These are phyloP conservation scores for Scalesia atractyloides DNA, from an alignment of 129 eudicot genomes.

Conservation along the genomic window DNA sequence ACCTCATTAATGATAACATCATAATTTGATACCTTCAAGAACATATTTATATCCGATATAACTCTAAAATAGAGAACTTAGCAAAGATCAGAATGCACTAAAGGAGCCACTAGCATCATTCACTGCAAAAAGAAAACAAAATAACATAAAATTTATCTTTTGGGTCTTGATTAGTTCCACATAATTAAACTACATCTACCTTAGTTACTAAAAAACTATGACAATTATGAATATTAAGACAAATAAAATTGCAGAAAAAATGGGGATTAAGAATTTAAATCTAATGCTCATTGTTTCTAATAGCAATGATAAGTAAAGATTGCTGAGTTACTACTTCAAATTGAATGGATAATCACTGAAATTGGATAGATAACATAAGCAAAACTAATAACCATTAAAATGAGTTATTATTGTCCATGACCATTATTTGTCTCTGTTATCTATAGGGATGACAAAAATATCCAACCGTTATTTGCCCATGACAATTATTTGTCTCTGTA, in stretches of 20 bases:
- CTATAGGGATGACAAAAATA: too few relatives aligned
- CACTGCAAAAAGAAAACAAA: background rate
- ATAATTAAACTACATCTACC: background rate
- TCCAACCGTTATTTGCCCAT: too few relatives aligned
- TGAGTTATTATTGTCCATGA: too few relatives aligned
- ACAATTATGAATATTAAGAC: background rate
- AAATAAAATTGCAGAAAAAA: background rate
- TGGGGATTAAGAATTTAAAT: too few relatives aligned
- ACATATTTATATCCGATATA: too few relatives aligned
- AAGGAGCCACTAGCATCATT: too few relatives aligned
- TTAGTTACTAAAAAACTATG: background rate
- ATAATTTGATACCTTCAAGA: background rate
- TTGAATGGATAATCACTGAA: background rate
- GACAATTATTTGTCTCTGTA: too few relatives aligned
- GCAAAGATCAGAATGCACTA: too few relatives aligned
- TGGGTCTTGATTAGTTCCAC: background rate
- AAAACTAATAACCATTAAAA: too few relatives aligned
- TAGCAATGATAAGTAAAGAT: too few relatives aligned
- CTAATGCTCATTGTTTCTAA: slow-evolving; percentile 58
- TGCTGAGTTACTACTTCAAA: background rate
- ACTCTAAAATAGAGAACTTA: too few relatives aligned
- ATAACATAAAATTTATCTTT: background rate
- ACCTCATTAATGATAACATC: slow-evolving; percentile 38
- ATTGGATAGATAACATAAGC: background rate
- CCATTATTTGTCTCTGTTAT: too few relatives aligned